Evolutionary conservation across 2,329 filamentous ascomycete species (phyloP).

Genomic region (Beauveria varroae): DNA sequence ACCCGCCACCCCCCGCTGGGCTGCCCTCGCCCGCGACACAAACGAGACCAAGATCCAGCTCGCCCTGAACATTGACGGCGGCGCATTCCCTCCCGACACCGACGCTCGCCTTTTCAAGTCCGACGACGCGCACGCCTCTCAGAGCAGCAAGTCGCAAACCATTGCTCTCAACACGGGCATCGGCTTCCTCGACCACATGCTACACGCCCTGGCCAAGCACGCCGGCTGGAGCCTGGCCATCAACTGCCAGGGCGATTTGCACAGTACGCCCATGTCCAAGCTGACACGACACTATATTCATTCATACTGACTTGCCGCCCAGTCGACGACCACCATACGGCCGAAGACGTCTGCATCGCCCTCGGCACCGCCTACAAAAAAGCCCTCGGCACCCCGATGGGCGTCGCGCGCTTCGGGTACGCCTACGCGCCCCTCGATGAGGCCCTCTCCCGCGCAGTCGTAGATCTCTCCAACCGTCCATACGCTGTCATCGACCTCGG

Average conservation of each 20-base stretch:
- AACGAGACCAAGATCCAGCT: conserved; percentile 98
- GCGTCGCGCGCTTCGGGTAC: conserved; percentile 82
- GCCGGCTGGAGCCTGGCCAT: conserved; percentile 86
- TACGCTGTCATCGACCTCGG: conserved; percentile 78
- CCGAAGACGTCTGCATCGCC: conserved; percentile 90
- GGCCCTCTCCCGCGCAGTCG: conserved; percentile 84
- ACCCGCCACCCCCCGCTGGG: conserved; percentile 48
- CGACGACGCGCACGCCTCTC: conserved; percentile 66
- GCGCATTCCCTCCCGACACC: conserved; percentile 60
- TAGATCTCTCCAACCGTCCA: conserved; percentile 90
- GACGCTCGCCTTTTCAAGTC: conserved; percentile 45
- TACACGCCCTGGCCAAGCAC: conserved; percentile 94
- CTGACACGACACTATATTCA: neutral
- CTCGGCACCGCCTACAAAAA: conserved; percentile 78
- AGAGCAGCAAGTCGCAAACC: conserved; percentile 74
- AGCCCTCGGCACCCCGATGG: conserved; percentile 69
- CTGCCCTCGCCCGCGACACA: conserved; percentile 77
- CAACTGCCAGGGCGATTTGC: conserved; percentile 78
- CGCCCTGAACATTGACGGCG: conserved; percentile 88
- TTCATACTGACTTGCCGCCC: neutral
- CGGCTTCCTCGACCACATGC: conserved; percentile 97
- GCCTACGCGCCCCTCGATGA: conserved; percentile 94
- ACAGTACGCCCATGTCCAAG: conserved; percentile 55
- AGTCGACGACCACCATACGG: conserved; percentile 99
- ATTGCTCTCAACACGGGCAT: conserved; percentile 90